Conservation (phyloP, 2,329 filamentous ascomycete genomes). For the Aureobasidium mangrovei region DNA sequence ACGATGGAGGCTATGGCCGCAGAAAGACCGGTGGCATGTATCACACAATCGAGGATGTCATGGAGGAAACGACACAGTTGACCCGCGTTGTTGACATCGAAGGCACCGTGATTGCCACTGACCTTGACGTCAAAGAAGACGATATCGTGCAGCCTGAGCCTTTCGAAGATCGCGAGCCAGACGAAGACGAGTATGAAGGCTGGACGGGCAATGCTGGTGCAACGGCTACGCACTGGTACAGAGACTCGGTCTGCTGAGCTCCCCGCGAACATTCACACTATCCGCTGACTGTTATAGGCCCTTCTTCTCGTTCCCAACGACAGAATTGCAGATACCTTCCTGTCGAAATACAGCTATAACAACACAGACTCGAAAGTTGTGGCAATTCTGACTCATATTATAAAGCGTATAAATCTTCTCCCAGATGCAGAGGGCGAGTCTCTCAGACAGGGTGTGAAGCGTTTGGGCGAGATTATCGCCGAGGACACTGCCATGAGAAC, state of each 20-base stretch:
- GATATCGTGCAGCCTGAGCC: slow-evolving; percentile 18
- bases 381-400: background rate
- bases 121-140: slow-evolving; percentile 16
- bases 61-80: slow-evolving; percentile 13
- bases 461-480: background rate
- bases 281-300: background rate
- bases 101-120: slow-evolving; percentile 12
- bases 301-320: background rate
- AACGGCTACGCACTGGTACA: slow-evolving; percentile 22
- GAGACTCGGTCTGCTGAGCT: slow-evolving; percentile 19
- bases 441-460: background rate
- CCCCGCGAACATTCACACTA: background rate
- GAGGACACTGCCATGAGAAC: background rate
- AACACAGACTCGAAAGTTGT: background rate
- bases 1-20: background rate
- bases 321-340: background rate
- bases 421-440: background rate
- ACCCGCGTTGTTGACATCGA: slow-evolving; percentile 16
- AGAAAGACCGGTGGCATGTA: background rate
- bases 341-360: background rate
- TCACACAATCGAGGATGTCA: slow-evolving; percentile 13
- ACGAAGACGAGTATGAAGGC: slow-evolving; percentile 23
- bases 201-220: slow-evolving; percentile 25
- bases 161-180: slow-evolving; percentile 20
- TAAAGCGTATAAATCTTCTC: background rate